Conservation (phyloP, 2,329 filamentous ascomycete species). For the Neodidymelliopsis sp. region DNA sequence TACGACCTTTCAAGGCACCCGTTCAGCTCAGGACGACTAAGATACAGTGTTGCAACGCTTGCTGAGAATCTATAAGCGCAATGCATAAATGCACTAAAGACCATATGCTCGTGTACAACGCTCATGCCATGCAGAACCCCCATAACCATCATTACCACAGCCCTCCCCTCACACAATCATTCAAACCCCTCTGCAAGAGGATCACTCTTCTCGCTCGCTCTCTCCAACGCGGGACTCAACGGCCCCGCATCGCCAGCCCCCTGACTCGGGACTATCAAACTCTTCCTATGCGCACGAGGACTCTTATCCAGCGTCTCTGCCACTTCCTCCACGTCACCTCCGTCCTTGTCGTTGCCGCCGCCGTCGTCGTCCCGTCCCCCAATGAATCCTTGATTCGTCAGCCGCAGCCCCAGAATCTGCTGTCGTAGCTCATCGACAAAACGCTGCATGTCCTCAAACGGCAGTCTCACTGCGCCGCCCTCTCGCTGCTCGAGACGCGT, state of each 20-base stretch:
- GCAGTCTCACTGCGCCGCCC: constrained; percentile 37
- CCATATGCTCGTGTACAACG: constrained; percentile 6
- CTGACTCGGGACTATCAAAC: constrained; percentile 46
- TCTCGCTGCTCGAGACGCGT: constrained; percentile 40
- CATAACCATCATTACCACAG: constrained; percentile 9
- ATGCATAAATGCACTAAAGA: constrained; percentile 3
- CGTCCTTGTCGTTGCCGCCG: constrained; percentile 23
- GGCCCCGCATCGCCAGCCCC: constrained; percentile 37
- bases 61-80: not conserved
- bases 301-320: constrained; percentile 47
- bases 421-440: constrained; percentile 75
- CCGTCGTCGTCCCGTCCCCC: constrained; percentile 48
- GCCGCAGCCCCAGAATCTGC: constrained; percentile 59
- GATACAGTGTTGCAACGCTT: too few species aligned
- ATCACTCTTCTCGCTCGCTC: constrained; percentile 30
- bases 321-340: constrained; percentile 44
- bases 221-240: constrained; percentile 41
- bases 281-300: constrained; percentile 52
- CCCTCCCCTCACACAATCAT: constrained; percentile 35
- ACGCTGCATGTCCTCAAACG: constrained; percentile 61
- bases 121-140: constrained; percentile 7
- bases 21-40: too few species aligned
- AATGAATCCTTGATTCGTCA: constrained; percentile 47
- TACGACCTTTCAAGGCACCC: too few species aligned
- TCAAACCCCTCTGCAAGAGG: constrained; percentile 44